Percentiles rank a stretch among this genome's conserved stretches.
Conservation (phyloP, 164 flowering plant species). For the Stephania yunnanensis region DNA sequence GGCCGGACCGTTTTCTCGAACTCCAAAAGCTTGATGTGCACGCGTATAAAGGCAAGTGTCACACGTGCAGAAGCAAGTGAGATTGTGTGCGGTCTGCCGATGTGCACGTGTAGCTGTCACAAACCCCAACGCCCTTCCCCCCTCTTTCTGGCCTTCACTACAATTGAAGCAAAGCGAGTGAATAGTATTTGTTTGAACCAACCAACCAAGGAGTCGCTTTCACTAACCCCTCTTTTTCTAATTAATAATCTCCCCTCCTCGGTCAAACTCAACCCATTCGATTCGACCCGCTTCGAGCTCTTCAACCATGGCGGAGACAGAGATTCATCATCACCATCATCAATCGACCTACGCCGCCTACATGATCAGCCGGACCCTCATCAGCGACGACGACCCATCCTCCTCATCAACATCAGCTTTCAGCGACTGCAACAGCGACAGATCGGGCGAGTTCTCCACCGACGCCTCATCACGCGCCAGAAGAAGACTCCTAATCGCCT, state of each 20-base stretch:
- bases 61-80: constrained; percentile 3
- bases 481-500: constrained; percentile 29
- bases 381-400: constrained; percentile 28
- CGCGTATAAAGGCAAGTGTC: background rate
- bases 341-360: constrained; percentile 25
- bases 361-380: constrained; percentile 38
- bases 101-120: constrained; percentile 1
- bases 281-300: background rate
- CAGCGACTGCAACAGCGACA: constrained; percentile 77
- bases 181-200: background rate
- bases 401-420: constrained; percentile 55
- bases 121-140: background rate
- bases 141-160: background rate
- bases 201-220: background rate
- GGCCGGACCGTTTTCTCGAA: background rate
- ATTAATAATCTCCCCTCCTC: too few relatives aligned
- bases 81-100: background rate
- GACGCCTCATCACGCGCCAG: constrained; percentile 35
- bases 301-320: constrained; percentile 28
- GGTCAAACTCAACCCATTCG: too few relatives aligned
- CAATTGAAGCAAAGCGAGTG: too few relatives aligned
- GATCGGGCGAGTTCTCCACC: constrained; percentile 65
- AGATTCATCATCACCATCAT: constrained; percentile 11
- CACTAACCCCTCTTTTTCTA: background rate
- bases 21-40: background rate